Evolutionary conservation across 352 stramenopile genomes (phyloP).

Genomic region (Pythium periplocum): DNA sequence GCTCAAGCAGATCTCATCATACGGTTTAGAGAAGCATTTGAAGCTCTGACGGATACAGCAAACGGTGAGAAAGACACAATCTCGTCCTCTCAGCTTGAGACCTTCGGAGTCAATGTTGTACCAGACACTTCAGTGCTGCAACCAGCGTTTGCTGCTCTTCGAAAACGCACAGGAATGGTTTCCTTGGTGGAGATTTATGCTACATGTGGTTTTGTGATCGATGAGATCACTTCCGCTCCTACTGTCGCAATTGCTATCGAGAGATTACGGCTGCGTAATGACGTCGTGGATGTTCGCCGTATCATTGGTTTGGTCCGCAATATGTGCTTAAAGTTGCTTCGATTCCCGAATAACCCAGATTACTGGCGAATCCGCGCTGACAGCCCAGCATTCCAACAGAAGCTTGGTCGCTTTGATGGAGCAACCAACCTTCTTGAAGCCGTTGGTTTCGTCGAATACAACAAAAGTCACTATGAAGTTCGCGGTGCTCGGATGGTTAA

Average conservation of each 20-base stretch:
- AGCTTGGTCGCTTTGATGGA: conserved; percentile 58
- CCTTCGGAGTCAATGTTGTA: conserved; percentile 37
- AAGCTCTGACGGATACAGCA: conserved; percentile 15
- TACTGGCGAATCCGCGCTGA: conserved; percentile 66
- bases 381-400: conserved; percentile 48
- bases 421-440: conserved; percentile 49
- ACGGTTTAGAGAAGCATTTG: conserved; percentile 58
- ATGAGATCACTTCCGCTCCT: conserved; percentile 49
- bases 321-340: conserved; percentile 60
- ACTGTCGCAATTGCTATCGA: conserved; percentile 53
- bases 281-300: conserved; percentile 41
- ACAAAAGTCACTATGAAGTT: conserved; percentile 52
- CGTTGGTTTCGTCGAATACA: conserved; percentile 50
- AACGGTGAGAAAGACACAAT: conserved; percentile 18
- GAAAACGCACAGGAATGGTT: conserved; percentile 38
- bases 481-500: conserved; percentile 28
- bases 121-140: conserved; percentile 36
- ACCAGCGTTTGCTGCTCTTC: conserved; percentile 29
- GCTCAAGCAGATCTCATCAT: conserved; percentile 53
- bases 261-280: conserved; percentile 42
- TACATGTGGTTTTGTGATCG: conserved; percentile 60
- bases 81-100: conserved; percentile 34
- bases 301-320: conserved; percentile 46
- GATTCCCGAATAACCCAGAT: conserved; percentile 64
- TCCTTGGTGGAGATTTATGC: conserved; percentile 57